A percentile compares a stretch with the other conserved stretches of the same genome.
phyloP scores from a whole-genome alignment of 2,329 filamentous ascomycete species.

The Epichloe baconii region DNA sequence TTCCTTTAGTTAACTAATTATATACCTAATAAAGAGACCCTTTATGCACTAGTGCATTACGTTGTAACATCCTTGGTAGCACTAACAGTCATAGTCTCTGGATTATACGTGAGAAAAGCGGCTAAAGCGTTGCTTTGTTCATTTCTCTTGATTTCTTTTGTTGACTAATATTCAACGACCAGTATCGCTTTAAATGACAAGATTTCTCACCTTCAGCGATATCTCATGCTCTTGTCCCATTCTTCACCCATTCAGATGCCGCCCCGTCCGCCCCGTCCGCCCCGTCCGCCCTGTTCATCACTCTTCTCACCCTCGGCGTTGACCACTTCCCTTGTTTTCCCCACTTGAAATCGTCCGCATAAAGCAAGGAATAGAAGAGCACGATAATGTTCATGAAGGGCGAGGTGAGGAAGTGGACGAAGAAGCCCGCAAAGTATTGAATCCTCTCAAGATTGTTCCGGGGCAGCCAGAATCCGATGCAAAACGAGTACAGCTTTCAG shows the following conservation, averaged over 20 bases:
- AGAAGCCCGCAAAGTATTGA: slow-evolving; percentile 26
- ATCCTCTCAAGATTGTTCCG: slow-evolving; percentile 23
- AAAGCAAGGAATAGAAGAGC: slow-evolving; percentile 26
- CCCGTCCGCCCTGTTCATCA: background rate
- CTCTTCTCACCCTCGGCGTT: background rate
- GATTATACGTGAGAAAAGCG: background rate
- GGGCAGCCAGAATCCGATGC: slow-evolving; percentile 29
- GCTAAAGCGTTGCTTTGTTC: too few species aligned
- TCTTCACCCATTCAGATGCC: background rate
- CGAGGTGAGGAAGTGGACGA: slow-evolving; percentile 23
- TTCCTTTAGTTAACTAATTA: too few species aligned
- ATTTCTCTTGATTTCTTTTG: too few species aligned
- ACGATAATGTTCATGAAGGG: slow-evolving; percentile 31
- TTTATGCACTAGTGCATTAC: too few species aligned
- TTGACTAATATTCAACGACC: too few species aligned
- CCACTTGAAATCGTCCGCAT: slow-evolving; percentile 33
- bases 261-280: background rate
- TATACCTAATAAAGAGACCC: too few species aligned
- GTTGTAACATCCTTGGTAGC: too few species aligned
- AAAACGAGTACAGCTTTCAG: slow-evolving; percentile 25
- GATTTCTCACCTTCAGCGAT: too few species aligned
- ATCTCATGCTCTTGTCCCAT: too few species aligned
- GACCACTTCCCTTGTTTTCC: slow-evolving; percentile 29
- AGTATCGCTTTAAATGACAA: too few species aligned
- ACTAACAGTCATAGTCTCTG: too few species aligned